Percentiles rank a stretch among this genome's conserved stretches.
These are phyloP conservation scores for Podospora sp. DNA, from an alignment of 495 filamentous ascomycete species.

Conservation along the genomic window DNA sequence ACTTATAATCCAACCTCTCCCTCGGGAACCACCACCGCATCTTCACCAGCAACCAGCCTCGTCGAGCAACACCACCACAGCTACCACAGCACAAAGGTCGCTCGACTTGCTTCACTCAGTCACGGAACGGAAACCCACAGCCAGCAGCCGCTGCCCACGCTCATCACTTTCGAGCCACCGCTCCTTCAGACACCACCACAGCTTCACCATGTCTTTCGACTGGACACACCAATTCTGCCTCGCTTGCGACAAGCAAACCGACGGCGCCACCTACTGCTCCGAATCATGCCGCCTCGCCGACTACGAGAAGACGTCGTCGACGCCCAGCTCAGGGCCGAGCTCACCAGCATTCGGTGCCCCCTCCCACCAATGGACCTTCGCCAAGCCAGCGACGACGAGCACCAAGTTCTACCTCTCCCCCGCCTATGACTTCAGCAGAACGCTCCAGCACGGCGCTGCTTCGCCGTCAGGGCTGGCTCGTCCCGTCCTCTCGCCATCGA, in stretches of 20 bases:
- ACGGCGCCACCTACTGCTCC: conserved; percentile 83
- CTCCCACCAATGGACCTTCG: conserved; percentile 50
- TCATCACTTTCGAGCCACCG: conserved; percentile 8
- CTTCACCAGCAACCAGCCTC: conserved; percentile 4
- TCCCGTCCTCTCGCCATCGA: conserved; percentile 69
- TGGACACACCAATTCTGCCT: conserved; percentile 96
- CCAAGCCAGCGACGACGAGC: conserved; percentile 37
- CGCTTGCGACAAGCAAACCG: conserved; percentile 87
- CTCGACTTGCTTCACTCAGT: conserved; percentile 2
- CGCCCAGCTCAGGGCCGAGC: conserved; percentile 56
- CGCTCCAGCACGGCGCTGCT: conserved; percentile 22
- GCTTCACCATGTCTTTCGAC: conserved; percentile 61
- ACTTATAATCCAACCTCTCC: conserved; percentile 29
- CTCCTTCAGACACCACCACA: conserved; percentile 23
- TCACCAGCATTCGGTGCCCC: conserved; percentile 53
- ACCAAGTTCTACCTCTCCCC: conserved; percentile 69
- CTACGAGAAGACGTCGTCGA: conserved; percentile 68
- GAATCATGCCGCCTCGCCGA: conserved; percentile 90
- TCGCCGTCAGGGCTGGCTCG: conserved; percentile 41
- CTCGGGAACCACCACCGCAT: conserved; percentile 19
- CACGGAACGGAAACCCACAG: neutral
- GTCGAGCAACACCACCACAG: conserved; percentile 12
- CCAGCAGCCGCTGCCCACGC: conserved; percentile 11
- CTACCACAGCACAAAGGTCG: neutral
- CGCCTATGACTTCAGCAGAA: conserved; percentile 66